phyloP scores from a whole-genome alignment of 2,329 filamentous ascomycete genomes.

The Talaromyces verruculosus region DNA sequence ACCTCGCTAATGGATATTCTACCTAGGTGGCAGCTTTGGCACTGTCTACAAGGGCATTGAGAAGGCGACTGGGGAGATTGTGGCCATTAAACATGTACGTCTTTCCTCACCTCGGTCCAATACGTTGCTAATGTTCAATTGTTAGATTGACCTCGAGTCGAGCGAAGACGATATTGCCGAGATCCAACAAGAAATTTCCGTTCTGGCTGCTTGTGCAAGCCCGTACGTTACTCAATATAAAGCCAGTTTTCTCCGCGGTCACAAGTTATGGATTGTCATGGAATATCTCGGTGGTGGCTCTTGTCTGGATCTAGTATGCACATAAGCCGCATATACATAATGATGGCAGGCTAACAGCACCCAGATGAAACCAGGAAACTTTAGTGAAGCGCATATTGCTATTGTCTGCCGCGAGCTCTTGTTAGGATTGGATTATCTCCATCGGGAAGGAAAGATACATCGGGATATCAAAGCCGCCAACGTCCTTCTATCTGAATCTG shows the following conservation, averaged over 20 bases:
- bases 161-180: slow-evolving; percentile 98
- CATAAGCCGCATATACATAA: not conserved
- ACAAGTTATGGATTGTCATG: slow-evolving; percentile 99
- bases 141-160: slow-evolving; percentile 95
- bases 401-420: slow-evolving; percentile 92
- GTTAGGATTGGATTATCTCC: slow-evolving; percentile 86
- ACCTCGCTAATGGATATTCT: slow-evolving; percentile 23
- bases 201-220: slow-evolving; percentile 91
- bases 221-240: slow-evolving; percentile 95
- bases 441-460: slow-evolving; percentile 92
- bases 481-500: slow-evolving; percentile 82
- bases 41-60: slow-evolving; percentile 97
- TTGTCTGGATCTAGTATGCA: slow-evolving; percentile 80
- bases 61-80: slow-evolving; percentile 82
- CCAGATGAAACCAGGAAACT: slow-evolving; percentile 84
- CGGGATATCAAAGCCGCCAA: slow-evolving; percentile 97
- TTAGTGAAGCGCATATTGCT: slow-evolving; percentile 86
- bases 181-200: slow-evolving; percentile 94
- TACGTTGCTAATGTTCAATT: slow-evolving; percentile 6
- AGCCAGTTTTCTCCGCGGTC: slow-evolving; percentile 89
- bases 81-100: slow-evolving; percentile 93
- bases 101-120: not conserved
- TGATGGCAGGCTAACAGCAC: slow-evolving; percentile 23
- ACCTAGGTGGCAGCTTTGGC: slow-evolving; percentile 85
- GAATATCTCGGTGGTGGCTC: slow-evolving; percentile 95